Evolutionary conservation across 495 filamentous ascomycete genomes (phyloP).

Genomic region (Penicillium subrubescens): DNA sequence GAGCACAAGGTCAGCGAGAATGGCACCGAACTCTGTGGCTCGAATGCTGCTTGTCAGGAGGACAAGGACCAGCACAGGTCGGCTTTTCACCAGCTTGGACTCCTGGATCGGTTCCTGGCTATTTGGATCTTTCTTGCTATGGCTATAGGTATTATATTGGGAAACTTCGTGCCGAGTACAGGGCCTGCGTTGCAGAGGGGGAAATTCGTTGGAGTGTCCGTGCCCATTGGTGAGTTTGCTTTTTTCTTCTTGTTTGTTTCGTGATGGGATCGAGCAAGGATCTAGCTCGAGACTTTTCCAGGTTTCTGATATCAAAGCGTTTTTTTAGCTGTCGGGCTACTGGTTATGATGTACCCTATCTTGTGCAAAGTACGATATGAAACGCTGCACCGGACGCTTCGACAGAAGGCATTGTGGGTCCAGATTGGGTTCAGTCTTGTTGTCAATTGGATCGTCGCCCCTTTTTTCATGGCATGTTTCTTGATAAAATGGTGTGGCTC

Average conservation of each 20-base stretch:
- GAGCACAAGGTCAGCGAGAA: neutral
- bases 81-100: conserved; percentile 58
- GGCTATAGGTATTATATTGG: conserved; percentile 76
- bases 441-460: conserved; percentile 85
- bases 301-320: neutral
- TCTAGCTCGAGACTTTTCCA: neutral
- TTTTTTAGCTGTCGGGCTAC: conserved; percentile 66
- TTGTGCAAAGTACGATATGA: conserved; percentile 90
- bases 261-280: neutral
- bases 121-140: conserved; percentile 87
- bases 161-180: conserved; percentile 69
- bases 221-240: conserved; percentile 67
- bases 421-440: conserved; percentile 80
- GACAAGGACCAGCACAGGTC: conserved; percentile 17
- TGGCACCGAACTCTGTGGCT: neutral
- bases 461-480: conserved; percentile 74
- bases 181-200: conserved; percentile 67
- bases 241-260: neutral
- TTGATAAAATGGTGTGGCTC: neutral
- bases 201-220: conserved; percentile 69
- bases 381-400: conserved; percentile 68
- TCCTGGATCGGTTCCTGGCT: conserved; percentile 75
- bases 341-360: conserved; percentile 95
- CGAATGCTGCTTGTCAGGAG: neutral
- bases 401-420: conserved; percentile 66